These are phyloP conservation scores for Ochromonadaceae sp. DNA, from an alignment of 352 stramenopile species.

Conservation along the genomic window DNA sequence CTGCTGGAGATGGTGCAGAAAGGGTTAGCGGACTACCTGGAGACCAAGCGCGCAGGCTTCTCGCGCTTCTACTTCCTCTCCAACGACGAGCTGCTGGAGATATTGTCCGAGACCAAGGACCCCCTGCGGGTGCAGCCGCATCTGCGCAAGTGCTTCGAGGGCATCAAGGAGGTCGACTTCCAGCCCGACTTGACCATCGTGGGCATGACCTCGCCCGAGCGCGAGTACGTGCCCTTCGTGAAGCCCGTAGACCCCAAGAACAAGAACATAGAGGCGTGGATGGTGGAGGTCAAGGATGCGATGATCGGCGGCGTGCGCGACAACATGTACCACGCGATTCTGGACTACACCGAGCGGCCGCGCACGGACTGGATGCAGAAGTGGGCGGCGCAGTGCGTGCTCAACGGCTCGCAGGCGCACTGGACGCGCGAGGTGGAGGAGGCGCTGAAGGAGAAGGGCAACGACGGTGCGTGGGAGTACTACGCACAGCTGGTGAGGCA, in stretches of 20 bases:
- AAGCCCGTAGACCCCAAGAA: constrained; percentile 65
- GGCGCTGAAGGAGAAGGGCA: constrained; percentile 50
- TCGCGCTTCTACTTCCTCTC: constrained; percentile 83
- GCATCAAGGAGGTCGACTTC: constrained; percentile 75
- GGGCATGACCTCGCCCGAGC: constrained; percentile 69
- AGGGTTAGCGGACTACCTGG: constrained; percentile 78
- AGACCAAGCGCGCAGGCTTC: constrained; percentile 79
- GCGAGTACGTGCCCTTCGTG: constrained; percentile 57
- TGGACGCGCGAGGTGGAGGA: constrained; percentile 84
- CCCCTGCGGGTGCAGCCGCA: constrained; percentile 80
- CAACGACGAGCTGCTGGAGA: constrained; percentile 82
- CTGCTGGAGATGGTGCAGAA: constrained; percentile 88
- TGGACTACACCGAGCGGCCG: constrained; percentile 68
- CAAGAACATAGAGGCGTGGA: constrained; percentile 89
- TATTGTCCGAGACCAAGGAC: constrained; percentile 85
- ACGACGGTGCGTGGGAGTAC: constrained; percentile 67
- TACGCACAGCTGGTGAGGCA: constrained; percentile 68
- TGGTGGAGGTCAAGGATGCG: constrained; percentile 69
- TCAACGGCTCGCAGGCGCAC: constrained; percentile 84
- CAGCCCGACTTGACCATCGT: constrained; percentile 70
- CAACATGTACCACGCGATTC: constrained; percentile 69
- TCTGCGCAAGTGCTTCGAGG: constrained; percentile 88
- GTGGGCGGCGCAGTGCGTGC: constrained; percentile 71
- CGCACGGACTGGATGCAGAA: constrained; percentile 86
- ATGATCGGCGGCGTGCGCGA: constrained; percentile 76